Evolutionary conservation across 306 rosid genomes (phyloP), one percentile per base, ranked within the genome.

Genomic region (Pyrus bretschneideri): DNA sequence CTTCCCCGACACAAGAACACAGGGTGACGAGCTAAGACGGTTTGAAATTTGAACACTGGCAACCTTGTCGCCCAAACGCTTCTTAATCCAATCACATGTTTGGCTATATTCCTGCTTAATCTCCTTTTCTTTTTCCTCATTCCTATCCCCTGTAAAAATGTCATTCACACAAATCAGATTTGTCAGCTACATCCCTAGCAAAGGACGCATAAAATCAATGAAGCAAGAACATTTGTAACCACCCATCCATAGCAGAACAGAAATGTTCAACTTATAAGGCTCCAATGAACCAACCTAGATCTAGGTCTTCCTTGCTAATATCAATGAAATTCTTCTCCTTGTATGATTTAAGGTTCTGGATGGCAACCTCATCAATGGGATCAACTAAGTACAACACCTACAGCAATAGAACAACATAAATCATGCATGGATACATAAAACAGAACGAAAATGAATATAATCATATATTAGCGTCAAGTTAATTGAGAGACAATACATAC

Each of bases 251-350:
- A 1, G 27, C 10, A 11, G 23, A 71, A 73, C 18, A 31, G 29
- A 69, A 49, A 46, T 22, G 35, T 67, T 51, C 17, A 62, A 22
- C 40, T 21, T 31, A 63, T 4, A 40, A 55, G 35, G 42, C 33
- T 62, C 66, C 9, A 55, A 60, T 29, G 44, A 55, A 69, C 84
- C 57, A 75, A 95, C 99, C 99, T 85, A 95, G 81, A 81, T 92
- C 97, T 78, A 95, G 82, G 79, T 92, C 99, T 87, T 95, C 98
- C 90, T 95, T 95, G 96, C 96, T 92, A 86, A 92, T 92, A 83
- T 95, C 99, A 78, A 92, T 85, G 76, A 95, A 95, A 81, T 90
- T 86, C 85, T 92, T 95, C 31, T 95, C 99, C 88, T 92, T 92
- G 85, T 85, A 95, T 60, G 97, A 83, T 79, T 92, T 92, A 61